Evolutionary conservation across 139 green algal genomes (phyloP).

Genomic region (Micractinium conductrix): DNA sequence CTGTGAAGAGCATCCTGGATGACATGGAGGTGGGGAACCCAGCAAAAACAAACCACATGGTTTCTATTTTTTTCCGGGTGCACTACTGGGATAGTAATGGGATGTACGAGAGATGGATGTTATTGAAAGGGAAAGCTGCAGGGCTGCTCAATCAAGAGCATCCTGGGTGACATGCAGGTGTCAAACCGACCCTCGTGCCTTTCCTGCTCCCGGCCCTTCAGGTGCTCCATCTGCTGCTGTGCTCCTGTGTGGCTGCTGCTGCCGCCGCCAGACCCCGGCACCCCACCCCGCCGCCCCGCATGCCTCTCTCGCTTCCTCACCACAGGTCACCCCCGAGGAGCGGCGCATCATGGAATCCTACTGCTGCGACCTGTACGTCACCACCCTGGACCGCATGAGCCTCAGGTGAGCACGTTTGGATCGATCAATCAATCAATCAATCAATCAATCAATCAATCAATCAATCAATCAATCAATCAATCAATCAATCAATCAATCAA

Average conservation of each 20-base stretch:
- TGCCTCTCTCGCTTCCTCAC: not conserved
- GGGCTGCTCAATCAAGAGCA: no score
- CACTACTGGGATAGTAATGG: no score
- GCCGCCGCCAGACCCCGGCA: not conserved
- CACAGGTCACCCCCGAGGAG: not conserved
- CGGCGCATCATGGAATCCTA: conserved; percentile 8
- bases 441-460: no score
- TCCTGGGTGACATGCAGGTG: conserved; percentile 10
- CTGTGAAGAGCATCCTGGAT: not conserved
- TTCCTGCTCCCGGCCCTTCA: no score
- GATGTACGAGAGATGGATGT: no score
- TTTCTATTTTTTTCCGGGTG: not conserved
- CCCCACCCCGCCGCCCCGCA: not conserved
- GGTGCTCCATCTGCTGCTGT: not conserved
- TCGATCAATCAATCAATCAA: no score
- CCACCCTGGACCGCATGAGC: conserved; percentile 23
- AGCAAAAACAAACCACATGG: not conserved
- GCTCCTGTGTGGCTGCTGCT: not conserved
- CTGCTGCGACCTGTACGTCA: conserved; percentile 35
- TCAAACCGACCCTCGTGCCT: no score
- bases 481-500: no score
- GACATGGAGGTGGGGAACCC: conserved; percentile 10
- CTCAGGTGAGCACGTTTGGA: no score
- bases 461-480: no score
- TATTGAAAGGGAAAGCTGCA: no score